Percentiles rank a stretch among this genome's conserved stretches.
Conservation (phyloP, 202 grass and related monocot species). For the Setaria italica region DNA sequence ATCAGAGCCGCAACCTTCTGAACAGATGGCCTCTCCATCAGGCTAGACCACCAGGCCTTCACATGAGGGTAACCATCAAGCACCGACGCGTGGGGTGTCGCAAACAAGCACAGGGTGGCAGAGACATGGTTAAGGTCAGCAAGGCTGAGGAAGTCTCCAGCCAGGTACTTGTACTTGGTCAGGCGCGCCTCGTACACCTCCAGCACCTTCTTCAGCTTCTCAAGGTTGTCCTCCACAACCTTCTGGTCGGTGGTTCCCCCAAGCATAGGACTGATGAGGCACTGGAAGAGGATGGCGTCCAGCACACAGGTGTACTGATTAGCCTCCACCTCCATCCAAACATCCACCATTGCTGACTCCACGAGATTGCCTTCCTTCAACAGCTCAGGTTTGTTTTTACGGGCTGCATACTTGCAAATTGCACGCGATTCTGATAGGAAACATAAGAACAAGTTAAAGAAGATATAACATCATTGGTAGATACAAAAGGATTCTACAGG, state of each 20-base stretch:
- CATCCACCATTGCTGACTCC: conserved; percentile 70
- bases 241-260: conserved; percentile 41
- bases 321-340: conserved; percentile 85
- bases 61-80: conserved; percentile 62
- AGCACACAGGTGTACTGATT: conserved; percentile 66
- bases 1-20: conserved; percentile 61
- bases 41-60: conserved; percentile 68
- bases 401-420: conserved; percentile 63
- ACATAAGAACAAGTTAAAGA: background rate
- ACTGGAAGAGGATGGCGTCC: conserved; percentile 52
- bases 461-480: conserved; percentile 5
- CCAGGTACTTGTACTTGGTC: conserved; percentile 63
- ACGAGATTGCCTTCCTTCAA: conserved; percentile 51
- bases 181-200: conserved; percentile 63
- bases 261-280: conserved; percentile 52
- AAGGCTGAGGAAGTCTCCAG: conserved; percentile 73
- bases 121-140: conserved; percentile 69
- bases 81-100: conserved; percentile 52
- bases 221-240: conserved; percentile 51
- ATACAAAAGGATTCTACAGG: background rate
- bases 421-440: conserved; percentile 72
- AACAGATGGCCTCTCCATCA: conserved; percentile 54
- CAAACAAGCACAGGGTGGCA: conserved; percentile 44
- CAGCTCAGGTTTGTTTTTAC: conserved; percentile 83
- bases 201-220: conserved; percentile 68